Evolutionary conservation across 192 early-diverging fungal genomes (phyloP).

Genomic region (Neocallimastix lanati): DNA sequence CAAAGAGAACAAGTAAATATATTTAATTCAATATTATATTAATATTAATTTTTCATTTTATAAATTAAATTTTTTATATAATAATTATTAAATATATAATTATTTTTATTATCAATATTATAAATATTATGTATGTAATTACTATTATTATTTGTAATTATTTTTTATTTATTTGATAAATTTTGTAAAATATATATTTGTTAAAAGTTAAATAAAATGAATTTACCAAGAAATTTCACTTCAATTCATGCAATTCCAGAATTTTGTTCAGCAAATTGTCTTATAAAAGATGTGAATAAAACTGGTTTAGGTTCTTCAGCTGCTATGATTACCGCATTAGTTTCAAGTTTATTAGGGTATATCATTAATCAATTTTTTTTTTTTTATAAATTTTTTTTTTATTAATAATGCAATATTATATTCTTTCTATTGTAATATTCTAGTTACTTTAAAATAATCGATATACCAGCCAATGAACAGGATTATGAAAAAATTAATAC

Average conservation of each 20-base stretch:
- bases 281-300: slow-evolving; percentile 57
- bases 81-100: too few relatives aligned
- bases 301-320: slow-evolving; percentile 94
- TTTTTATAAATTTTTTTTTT: too few relatives aligned
- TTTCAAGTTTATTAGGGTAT: slow-evolving; percentile 48
- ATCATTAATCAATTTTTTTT: too few relatives aligned
- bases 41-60: too few relatives aligned
- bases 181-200: background rate
- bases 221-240: background rate
- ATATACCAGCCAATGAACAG: slow-evolving; percentile 1
- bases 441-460: slow-evolving; percentile 35
- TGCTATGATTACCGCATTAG: slow-evolving; percentile 84
- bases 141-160: too few relatives aligned
- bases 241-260: slow-evolving; percentile 30
- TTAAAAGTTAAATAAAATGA: background rate
- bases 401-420: too few relatives aligned
- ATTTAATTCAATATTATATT: background rate
- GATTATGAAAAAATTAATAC: background rate
- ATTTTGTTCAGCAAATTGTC: background rate
- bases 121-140: too few relatives aligned
- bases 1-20: slow-evolving; percentile 58
- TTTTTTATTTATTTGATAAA: background rate
- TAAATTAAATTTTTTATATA: too few relatives aligned
- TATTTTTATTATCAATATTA: too few relatives aligned
- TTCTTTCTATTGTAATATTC: too few relatives aligned